Evolutionary conservation across 768 basidiomycete species (phyloP), one percentile per base, ranked within the genome.

Genomic region (Clathrus columnatus): DNA sequence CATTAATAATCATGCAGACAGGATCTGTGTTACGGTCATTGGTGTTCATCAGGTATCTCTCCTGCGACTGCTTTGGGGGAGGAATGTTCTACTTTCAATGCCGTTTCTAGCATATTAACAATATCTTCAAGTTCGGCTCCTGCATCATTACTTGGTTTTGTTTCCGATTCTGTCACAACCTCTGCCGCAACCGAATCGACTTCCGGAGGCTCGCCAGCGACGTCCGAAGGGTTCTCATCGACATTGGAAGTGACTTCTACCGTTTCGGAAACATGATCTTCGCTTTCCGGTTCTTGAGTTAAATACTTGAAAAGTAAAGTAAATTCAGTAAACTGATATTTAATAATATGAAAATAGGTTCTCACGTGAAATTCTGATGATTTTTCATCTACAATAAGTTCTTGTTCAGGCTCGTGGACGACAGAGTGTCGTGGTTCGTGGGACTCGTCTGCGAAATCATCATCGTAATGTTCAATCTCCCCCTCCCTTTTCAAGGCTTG

Each of bases 91-190:
- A 43, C 29, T 5, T 42, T 59, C 2, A 30, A 23, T 32, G 69
- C 61, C 1, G 73, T 63, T 68, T 88, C 82, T 11, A 87, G 78
- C 61, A 86, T 73, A 61, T 75, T 80, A 58, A 88, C 80, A 51
- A 87, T 80, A 54, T 80, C 79, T 65, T 81, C 85, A 27, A 84
- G 71, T 27, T 84, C 79, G 52, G 71, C 65, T 16, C 65, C 73
- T 14, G 61, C 46, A 21, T 44, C 29, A 54, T 60, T 20, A 48
- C 55, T 48, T 61, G 57, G n/a, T 48, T 21, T 32, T 27, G 42
- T 50, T 48, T 24, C 46, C 49, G 24, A 27, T n/a, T 47, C 32
- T 17, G 4, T 45, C n/a, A 11, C 42, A 41, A 43, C n/a, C 14
- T 53, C 26, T 26, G 27, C 45, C 18, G 21, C 26, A 30, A 17